Base-by-base conservation (phyloP, 2,329 filamentous ascomycete species). In the Xylariales sp. region DNA sequence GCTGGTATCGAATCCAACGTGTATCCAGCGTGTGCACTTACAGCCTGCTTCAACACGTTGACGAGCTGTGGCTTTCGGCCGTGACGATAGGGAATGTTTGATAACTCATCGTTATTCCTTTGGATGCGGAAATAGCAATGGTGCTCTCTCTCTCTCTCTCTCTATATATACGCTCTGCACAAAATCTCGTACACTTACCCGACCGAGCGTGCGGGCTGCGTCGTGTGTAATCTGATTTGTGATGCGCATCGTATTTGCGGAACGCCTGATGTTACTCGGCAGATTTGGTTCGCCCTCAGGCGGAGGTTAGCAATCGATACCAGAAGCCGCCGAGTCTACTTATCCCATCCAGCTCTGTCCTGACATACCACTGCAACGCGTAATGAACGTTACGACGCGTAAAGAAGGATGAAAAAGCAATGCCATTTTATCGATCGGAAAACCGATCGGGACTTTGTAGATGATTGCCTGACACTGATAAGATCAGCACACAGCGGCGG, bases 181-280 rank as follows among this genome's bases (percentile, higher is more conserved):
- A 57, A 46, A 57, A 60, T 28, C 60, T 67, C 60, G 65, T 67
- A 67, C 65, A 55, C 58, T 60, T 60, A 59, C 49, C 54, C 63
- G 50, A 18, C 14, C 41, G 32, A 28, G 39, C 16, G 32, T 46
- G 41, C 28, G 30, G 32, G 28, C 28, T 43, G 39, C 54, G 12
- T 59, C 23, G 54, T 14, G 41, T 41, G 49, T 12, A 45, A 48
- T 58, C 28, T 53, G 59, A 66, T 60, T 69, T 48, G 67, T 64
- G 54, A 48, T 49, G 41, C 45, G 12, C 50, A 56, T 69, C 64
- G 67, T 64, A 64, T 66, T 62, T 32, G 60, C 54, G 50, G 57
- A 48, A 66, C 49, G 28, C 43, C 23, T 28, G 41, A 59, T 64
- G 60, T 54, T 55, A 50, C 34, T 50, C 28, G 41, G 50, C 34